phyloP scores from a whole-genome alignment of 306 rosid species.

The Hylodesmum podocarpum region DNA sequence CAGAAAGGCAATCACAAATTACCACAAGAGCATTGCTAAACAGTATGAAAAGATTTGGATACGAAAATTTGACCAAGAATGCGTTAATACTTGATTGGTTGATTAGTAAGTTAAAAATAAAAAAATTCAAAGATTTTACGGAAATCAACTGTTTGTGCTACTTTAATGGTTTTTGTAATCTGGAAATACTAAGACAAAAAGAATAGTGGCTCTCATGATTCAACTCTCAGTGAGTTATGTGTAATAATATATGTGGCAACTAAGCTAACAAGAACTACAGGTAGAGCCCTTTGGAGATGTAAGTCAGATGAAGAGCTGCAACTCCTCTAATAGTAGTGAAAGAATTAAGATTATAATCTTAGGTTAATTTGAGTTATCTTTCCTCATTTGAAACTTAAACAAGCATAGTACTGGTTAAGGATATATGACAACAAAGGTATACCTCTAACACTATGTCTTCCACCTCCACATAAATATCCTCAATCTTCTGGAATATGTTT shows the following conservation, averaged over 20 bases:
- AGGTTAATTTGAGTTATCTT: background rate
- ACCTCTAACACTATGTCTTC: slow-evolving; percentile 78
- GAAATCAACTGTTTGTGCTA: too few species aligned
- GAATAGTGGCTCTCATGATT: background rate
- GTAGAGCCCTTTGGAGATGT: background rate
- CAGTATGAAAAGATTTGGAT: too few species aligned
- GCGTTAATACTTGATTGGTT: too few species aligned
- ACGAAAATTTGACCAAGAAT: too few species aligned
- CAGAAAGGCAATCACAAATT: background rate
- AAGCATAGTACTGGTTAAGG: background rate
- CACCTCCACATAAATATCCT: slow-evolving; percentile 79
- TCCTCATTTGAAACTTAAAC: background rate
- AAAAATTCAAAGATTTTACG: too few species aligned
- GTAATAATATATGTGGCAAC: background rate
- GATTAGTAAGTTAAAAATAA: too few species aligned
- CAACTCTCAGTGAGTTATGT: slow-evolving; percentile 12
- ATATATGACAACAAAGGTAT: slow-evolving; percentile 24
- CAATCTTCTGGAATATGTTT: slow-evolving; percentile 66
- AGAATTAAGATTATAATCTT: background rate
- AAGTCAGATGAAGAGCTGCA: slow-evolving; percentile 14
- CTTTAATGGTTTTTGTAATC: too few species aligned
- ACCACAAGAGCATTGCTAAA: too few species aligned
- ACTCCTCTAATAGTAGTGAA: background rate
- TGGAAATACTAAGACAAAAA: background rate
- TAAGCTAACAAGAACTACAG: background rate